phyloP scores from a whole-genome alignment of 805 yeast genomes.

The Candida anglica region DNA sequence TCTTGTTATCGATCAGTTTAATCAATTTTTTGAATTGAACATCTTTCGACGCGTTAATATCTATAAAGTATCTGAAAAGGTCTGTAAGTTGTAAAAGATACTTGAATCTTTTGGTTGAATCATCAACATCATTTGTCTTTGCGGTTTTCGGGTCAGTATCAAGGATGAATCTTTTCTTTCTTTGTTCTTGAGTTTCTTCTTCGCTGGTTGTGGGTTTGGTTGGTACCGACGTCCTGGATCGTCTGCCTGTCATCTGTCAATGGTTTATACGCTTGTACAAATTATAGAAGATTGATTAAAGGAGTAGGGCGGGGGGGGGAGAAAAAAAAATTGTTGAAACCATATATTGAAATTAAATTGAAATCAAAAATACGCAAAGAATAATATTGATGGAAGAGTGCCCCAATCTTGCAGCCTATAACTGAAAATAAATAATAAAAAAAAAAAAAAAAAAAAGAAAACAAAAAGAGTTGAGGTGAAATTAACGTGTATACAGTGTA shows the following conservation, averaged over 20 bases:
- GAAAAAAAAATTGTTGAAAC: too few relatives aligned
- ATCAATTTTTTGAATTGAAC: slow-evolving; percentile 61
- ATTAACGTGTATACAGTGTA: background rate
- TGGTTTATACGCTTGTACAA: too few relatives aligned
- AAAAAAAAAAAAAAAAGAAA: slow-evolving; percentile 1
- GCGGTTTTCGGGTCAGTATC: slow-evolving; percentile 56
- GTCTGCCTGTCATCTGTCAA: too few relatives aligned
- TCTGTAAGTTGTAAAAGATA: slow-evolving; percentile 81
- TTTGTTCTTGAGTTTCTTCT: too few relatives aligned
- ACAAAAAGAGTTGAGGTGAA: background rate
- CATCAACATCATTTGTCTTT: slow-evolving; percentile 48
- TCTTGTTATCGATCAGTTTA: slow-evolving; percentile 51
- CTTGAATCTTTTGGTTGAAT: slow-evolving; percentile 73
- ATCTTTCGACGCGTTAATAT: slow-evolving; percentile 76
- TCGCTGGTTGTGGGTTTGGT: too few relatives aligned
- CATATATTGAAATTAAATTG: too few relatives aligned
- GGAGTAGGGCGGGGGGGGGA: background rate
- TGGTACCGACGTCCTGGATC: slow-evolving; percentile 12
- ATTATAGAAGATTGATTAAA: background rate
- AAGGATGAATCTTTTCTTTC: slow-evolving; percentile 47
- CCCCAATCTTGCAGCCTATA: too few relatives aligned
- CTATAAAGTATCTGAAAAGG: slow-evolving; percentile 82
- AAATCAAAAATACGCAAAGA: too few relatives aligned
- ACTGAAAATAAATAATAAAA: slow-evolving; percentile 1
- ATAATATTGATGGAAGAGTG: too few relatives aligned